Conservation (phyloP, 306 rosid genomes). For the Trifolium fragiferum region DNA sequence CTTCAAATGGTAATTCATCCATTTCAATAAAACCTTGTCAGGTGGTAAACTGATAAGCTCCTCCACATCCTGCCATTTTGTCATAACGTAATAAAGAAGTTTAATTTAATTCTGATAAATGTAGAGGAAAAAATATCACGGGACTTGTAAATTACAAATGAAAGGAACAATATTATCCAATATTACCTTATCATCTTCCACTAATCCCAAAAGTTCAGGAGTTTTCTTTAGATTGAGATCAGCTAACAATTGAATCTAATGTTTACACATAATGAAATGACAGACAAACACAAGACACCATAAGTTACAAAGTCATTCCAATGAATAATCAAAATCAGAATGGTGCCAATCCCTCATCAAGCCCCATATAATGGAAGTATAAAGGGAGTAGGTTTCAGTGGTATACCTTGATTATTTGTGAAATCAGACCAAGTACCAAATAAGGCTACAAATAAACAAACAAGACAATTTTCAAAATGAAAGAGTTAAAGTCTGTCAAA, state of each 20-base stretch:
- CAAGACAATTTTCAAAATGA: neutral
- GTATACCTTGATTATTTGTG: conserved; percentile 93
- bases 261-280: conserved; percentile 47
- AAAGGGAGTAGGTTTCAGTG: conserved; percentile 21
- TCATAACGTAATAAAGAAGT: conserved; percentile 27
- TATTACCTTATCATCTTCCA: conserved; percentile 89
- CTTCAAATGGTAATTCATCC: conserved; percentile 99
- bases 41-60: conserved; percentile 95
- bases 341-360: conserved; percentile 27
- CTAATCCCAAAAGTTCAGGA: conserved; percentile 96
- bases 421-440: conserved; percentile 91
- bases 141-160: conserved; percentile 19
- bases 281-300: conserved; percentile 28
- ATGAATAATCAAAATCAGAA: conserved; percentile 32
- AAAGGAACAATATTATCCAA: conserved; percentile 33
- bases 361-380: conserved; percentile 16
- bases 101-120: neutral
- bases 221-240: conserved; percentile 97
- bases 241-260: conserved; percentile 92
- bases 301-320: conserved; percentile 32
- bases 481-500: conserved; percentile 28
- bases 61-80: conserved; percentile 84
- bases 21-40: conserved; percentile 90
- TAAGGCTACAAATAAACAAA: conserved; percentile 71
- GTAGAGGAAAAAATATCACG: conserved; percentile 34